A percentile compares a stretch with the other conserved stretches of the same genome.
Evolutionary conservation across 768 basidiomycete genomes (phyloP).

Genomic region (Serendipita sp.): DNA sequence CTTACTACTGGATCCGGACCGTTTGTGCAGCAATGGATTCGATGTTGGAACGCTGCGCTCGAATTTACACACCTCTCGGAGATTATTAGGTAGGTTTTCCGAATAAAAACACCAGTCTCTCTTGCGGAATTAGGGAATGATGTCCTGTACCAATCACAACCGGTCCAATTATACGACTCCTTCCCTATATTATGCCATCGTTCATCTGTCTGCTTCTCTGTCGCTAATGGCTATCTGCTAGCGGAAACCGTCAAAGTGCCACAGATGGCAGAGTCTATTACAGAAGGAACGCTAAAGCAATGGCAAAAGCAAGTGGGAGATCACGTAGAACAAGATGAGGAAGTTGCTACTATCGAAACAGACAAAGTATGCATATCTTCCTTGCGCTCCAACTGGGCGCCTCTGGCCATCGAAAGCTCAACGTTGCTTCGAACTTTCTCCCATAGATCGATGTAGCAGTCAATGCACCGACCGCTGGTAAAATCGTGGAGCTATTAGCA

Average conservation of each 20-base stretch:
- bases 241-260: conserved; percentile 89
- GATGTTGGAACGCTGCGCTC: background rate
- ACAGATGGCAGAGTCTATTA: conserved; percentile 97
- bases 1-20: background rate
- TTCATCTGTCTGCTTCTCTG: background rate
- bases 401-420: background rate
- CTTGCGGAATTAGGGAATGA: background rate
- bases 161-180: background rate
- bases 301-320: conserved; percentile 94
- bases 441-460: conserved; percentile 90
- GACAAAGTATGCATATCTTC: conserved; percentile 61
- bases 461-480: conserved; percentile 80
- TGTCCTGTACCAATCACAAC: background rate
- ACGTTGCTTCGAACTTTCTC: background rate
- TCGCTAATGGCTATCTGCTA: conserved; percentile 16
- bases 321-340: conserved; percentile 79
- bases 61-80: background rate
- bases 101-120: no score
- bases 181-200: background rate
- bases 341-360: conserved; percentile 95
- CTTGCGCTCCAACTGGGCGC: background rate
- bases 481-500: conserved; percentile 71
- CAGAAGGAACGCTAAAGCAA: conserved; percentile 88
- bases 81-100: background rate
- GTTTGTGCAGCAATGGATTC: background rate